These are phyloP conservation scores for Ceratorhiza oryzae-sativae DNA, from an alignment of 1,284 basidiomycete species.

Conservation along the genomic window DNA sequence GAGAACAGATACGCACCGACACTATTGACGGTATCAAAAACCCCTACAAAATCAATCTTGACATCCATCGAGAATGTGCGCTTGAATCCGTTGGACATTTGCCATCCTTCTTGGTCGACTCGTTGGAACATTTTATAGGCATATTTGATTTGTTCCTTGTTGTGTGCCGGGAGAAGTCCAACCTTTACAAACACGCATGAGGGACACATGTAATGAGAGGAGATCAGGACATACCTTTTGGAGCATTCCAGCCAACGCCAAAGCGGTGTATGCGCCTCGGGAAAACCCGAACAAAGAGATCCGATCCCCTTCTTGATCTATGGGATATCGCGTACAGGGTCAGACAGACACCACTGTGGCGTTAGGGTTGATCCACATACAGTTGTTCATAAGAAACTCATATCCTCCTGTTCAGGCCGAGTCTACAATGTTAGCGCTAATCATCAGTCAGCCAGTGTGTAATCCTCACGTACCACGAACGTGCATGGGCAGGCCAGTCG, in stretches of 20 bases:
- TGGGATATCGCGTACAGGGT: not conserved
- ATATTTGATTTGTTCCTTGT: conserved; percentile 66
- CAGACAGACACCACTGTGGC: not conserved
- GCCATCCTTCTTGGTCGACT: conserved; percentile 56
- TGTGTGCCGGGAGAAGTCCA: conserved; percentile 63
- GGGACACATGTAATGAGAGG: conserved; percentile 41
- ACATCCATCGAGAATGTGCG: conserved; percentile 71
- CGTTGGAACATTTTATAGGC: conserved; percentile 70
- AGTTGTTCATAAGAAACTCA: conserved; percentile 72
- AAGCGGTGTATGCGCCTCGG: conserved; percentile 74
- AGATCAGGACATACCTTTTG: conserved; percentile 51
- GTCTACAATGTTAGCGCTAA: conserved; percentile 20
- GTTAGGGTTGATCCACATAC: not conserved
- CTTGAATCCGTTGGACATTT: conserved; percentile 66
- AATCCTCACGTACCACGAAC: conserved; percentile 12
- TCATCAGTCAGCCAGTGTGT: conserved; percentile 15
- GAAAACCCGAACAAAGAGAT: conserved; percentile 68
- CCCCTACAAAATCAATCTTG: too few species aligned
- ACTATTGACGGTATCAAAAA: too few species aligned
- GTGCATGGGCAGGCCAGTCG: conserved; percentile 11
- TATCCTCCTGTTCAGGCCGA: conserved; percentile 60
- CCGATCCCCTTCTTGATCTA: conserved; percentile 53
- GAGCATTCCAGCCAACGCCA: conserved; percentile 72
- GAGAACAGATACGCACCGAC: too few species aligned
- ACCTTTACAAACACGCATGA: conserved; percentile 49